These are phyloP conservation scores for Psilocybe cyanescens DNA, from an alignment of 768 basidiomycete genomes.

Conservation along the genomic window DNA sequence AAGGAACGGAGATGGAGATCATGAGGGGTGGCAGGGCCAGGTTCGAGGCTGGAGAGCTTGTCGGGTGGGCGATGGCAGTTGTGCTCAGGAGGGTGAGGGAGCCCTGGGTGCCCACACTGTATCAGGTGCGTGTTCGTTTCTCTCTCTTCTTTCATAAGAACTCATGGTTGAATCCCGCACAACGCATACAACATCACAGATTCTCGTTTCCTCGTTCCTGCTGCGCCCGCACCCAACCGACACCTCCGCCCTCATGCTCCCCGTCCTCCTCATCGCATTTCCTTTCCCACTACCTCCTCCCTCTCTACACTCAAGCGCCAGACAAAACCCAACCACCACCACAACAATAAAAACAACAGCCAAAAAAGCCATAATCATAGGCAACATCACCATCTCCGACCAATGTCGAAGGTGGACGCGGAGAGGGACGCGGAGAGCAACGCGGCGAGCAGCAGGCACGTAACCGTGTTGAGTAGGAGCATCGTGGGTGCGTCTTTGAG, in stretches of 20 bases:
- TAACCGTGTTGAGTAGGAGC: constrained; percentile 38
- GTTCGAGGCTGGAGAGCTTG: constrained; percentile 78
- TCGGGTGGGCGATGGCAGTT: constrained; percentile 76
- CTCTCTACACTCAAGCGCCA: background rate
- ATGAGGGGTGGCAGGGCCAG: constrained; percentile 66
- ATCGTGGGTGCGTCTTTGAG: background rate
- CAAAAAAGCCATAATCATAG: no score
- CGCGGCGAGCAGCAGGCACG: constrained; percentile 45
- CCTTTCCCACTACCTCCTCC: constrained; percentile 1
- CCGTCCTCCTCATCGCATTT: constrained; percentile 5
- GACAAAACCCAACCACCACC: background rate
- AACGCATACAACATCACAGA: constrained; percentile 38
- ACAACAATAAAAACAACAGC: background rate
- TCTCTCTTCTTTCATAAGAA: constrained; percentile 27
- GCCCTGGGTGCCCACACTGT: constrained; percentile 66
- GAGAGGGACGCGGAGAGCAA: constrained; percentile 23
- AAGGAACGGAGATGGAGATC: constrained; percentile 48
- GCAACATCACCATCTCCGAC: constrained; percentile 22
- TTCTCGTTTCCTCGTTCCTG: constrained; percentile 74
- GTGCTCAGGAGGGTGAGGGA: constrained; percentile 65
- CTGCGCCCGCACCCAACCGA: constrained; percentile 44
- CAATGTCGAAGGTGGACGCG: constrained; percentile 38
- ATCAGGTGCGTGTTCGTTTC: constrained; percentile 59
- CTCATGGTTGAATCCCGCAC: no score
- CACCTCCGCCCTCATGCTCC: constrained; percentile 36